Base-by-base conservation (phyloP, 2,329 filamentous ascomycete genomes). In the Zopfia rhizophila region DNA sequence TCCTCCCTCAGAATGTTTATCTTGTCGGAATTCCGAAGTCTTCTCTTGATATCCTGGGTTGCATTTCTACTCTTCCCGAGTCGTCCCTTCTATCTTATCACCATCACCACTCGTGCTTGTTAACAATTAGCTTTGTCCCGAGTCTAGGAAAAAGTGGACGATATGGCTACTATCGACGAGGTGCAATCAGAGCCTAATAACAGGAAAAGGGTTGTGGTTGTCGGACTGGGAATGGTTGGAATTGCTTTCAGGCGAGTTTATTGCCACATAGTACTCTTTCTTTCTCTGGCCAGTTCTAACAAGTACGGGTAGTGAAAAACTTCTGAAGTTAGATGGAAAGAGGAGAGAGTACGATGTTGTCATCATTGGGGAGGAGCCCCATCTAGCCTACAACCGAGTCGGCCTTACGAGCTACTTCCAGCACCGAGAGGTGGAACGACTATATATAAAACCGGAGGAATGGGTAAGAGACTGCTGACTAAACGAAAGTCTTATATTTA, bases 311-410 rank as follows among this genome's bases (percentile, higher is more conserved):
- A 93, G 90, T 63, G 90, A 95, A 72, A 95, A 95, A 72, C 72
- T 94, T 8, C 78, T 94, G 60, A 94, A 94, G 62, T 82, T 90
- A 33, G 90, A 94, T 67, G 82, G 84, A 5, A 83, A 88, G 58
- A 73, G 82, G 50, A 78, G 85, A 55, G 84, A 90, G 69, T 94
- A 90, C 65, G 83, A 88, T 54, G 82, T 94, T 44, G 81, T 89
- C 4, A 89, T 94, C 11, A 86, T 95, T 48, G 90, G 90, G 47
- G 90, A 95, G 62, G 90, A 95, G 66, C 76, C 87, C 11, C 87
- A 95, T 73, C 76, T 94, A 42, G 90, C 90, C 16, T 95, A 95
- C 70, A 95, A 95, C 67, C 84, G 90, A 44, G 90, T 95, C 22
- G 90, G 90, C 10, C 77, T 95, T 31, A 93, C 89, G 4, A 89